Evolutionary conservation across 2,329 filamentous ascomycete genomes (phyloP), one percentile per base, ranked within the genome.

Genomic region (Colletotrichum somersetense): DNA sequence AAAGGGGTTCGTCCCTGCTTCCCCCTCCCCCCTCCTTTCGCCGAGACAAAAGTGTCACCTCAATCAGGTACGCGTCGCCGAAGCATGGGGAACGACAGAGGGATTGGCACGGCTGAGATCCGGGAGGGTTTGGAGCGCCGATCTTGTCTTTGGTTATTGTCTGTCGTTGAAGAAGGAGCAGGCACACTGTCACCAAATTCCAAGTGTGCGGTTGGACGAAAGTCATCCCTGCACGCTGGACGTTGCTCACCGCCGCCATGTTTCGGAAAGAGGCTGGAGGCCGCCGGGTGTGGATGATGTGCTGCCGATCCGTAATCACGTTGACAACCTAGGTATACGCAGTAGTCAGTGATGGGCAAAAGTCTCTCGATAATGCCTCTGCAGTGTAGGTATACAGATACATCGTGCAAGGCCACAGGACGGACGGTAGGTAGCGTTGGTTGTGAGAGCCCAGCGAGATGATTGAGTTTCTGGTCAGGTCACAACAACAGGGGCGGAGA

Each of bases 221-320:
- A 52, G 20, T 23, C 33, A 40, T 38, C 44, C 52, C 61, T 58
- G 67, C 46, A 38, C 26, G 44, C 44, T n/a, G 67, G 55, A 38
- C 53, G 55, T 44, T 70, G 33, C 55, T 70, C 67, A 70, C 62
- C 67, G 67, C 67, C 40, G 33, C n/a, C 44, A 10, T 55, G 67
- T 66, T 70, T 46, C 46, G 62, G 56, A 48, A 18, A 50, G 55
- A 46, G 55, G 26, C 46, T 66, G 26, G 55, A 46, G 55, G 26
- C 46, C 61, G 26, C 42, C 44, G 18, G 33, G 14, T 65, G 33
- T 58, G 42, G 61, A 14, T 62, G 26, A 18, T 26, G 16, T n/a
- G 10, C 44, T 16, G 58, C 14, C 18, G 38, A 23, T 33, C n/a
- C 8, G 61, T 23, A 12, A 40, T 26, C 52, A 40, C n/a, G 44